Evolutionary conservation across 1,284 basidiomycete genomes (phyloP), one percentile per base, ranked within the genome.

Genomic region (Puccinia novopanici): DNA sequence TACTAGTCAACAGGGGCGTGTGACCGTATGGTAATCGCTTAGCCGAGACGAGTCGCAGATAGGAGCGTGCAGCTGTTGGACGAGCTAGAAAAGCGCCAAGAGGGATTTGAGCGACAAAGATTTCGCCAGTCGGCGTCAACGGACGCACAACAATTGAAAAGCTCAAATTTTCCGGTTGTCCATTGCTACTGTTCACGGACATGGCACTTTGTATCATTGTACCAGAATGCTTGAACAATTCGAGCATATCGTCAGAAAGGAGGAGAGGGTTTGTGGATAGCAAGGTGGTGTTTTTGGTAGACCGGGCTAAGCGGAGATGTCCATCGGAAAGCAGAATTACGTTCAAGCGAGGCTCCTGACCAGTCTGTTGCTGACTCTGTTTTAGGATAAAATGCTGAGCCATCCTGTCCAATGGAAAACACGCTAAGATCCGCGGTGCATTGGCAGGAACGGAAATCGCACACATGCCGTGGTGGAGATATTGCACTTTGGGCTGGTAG

Each of bases 61-160:
- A 13, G 37, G 59, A 42, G 57, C 37, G 22, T n/a, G 59, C 3
- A 15, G 24, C 13, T 30, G 24, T 40, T 27, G 37, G 9, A 17
- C 9, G 24, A 52, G 10, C 45, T 59, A 75, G 57, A 10, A 75
- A 42, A 24, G 40, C 48, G 15, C n/a, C 24, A 2, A 63, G 73
- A 30, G 73, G 27, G 15, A 75, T 45, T 63, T 61, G 40, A 17
- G 42, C 57, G 27, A 65, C 13, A 34, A 61, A 75, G 12, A 75
- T 52, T 27, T 75, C 42, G 42, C 73, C 73, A 4, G 73, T 65
- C 13, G 24, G 4, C 34, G 57, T 63, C 45, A 65, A 52, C 19
- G 73, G 73, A 37, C 73, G 55, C 55, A 40, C 57, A 50, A 75
- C 57, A 13, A 75, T 61, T 34, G 57, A 75, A 30, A 42, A 75